Evolutionary conservation across 164 flowering plant species (phyloP), one percentile per base, ranked within the genome.

Genomic region (Berberis thunbergii): DNA sequence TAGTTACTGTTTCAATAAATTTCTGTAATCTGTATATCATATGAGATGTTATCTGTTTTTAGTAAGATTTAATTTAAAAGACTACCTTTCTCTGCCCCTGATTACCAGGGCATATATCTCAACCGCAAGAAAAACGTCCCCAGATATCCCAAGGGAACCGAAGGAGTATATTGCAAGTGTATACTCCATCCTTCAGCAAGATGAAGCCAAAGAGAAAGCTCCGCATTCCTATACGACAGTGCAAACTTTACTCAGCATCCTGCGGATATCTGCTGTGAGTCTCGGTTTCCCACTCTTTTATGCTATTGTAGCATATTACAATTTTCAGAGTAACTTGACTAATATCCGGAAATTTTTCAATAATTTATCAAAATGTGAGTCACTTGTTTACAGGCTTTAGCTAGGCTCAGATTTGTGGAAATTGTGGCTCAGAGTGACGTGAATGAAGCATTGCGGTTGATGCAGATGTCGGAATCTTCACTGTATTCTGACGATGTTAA

Each of bases 391-490:
- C 77, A 95, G 99, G 97, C 99, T 69, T 79, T 95, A 10, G 98
- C 99, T 66, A 86, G 99, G 76, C 97, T 95, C 12, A 83, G 99
- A n/a, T 91, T 91, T 63, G 80, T 97, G 6, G 89, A 87, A 45
- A 75, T 81, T 43, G 92, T 95, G 58, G 91, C 88, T 60, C 99
- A 95, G 80, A 95, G 99, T 74, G 99, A 95, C 75, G 97, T 95
- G 65, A 98, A 95, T 66, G 99, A 95, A 71, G 97, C 99, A 11
- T 81, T 95, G 46, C 82, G 99, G 75, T 69, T 91, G 72, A 95
- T 95, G 96, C 97, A 91, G 74, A 95, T 95, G 99, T 95, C 99
- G 54, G 91, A 95, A 65, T 91, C 89, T 75, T 95, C 98, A 39
- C 73, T 95, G 67, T 91, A 95, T 72, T 86, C 98, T 1, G 99